Evolutionary conservation across 495 filamentous ascomycete genomes (phyloP), one percentile per base, ranked within the genome.

Genomic region (Penicillium manginii): DNA sequence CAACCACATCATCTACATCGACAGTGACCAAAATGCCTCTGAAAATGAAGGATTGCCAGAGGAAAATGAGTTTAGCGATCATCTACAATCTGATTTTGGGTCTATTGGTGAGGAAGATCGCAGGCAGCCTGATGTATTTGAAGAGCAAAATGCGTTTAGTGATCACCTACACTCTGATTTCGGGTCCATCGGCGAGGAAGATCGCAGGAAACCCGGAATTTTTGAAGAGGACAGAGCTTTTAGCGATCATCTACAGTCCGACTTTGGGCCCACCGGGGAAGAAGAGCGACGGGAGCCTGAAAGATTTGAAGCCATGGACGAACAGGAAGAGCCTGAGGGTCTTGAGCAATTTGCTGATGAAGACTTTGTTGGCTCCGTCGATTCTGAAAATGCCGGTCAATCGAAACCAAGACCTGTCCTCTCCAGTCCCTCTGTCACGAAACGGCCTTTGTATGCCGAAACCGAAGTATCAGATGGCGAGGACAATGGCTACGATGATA

Each of bases 1-100:
- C 6, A 79, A 73, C 50, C 71, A 79, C 57, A 70, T 84, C 29
- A 80, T 85, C 52, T 72, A 78, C 26, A 77, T 84, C 56, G 71
- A 83, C 32, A 81, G 81, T 45, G 80, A 83, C 62, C 68, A 69
- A 7, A 63, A 61, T 39, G 64, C 31, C 9, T 31, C 54, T 17
- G 56, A 64, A 18, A 49, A 64, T 12, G 54, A 64, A 11, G 43
- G 46, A 10, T 26, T 11, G 14, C 12, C 26, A 2, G 19, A 12
- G 11, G 51, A 61, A 17, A 19, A 40, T 50, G 23, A 10, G 21
- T 50, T 45, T 32, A 59, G 68, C 23, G 52, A 57, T 40, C 64
- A 66, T 3, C 26, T 29, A 14, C 39, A 58, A 17, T 49, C 53
- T 23, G 51, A 63, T 12, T 61, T 56, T 7, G 74, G 81, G 10